A percentile compares a stretch with the other conserved stretches of the same genome.
phyloP scores from a whole-genome alignment of 1,139 yeast species.

The Yamadazyma diospyri region DNA sequence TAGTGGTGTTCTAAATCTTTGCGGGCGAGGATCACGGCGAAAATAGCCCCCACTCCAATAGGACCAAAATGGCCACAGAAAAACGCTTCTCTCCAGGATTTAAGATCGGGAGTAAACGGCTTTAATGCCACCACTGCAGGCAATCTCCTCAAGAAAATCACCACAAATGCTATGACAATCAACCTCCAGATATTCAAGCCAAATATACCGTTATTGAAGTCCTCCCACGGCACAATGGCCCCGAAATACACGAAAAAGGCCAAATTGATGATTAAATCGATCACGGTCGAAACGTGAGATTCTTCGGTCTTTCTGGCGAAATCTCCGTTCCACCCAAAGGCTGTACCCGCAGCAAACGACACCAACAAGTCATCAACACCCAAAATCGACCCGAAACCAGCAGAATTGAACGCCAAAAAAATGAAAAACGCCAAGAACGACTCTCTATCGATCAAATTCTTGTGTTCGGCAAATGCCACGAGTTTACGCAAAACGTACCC shows the following conservation, averaged over 20 bases:
- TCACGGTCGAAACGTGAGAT: constrained; percentile 88
- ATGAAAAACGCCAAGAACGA: constrained; percentile 90
- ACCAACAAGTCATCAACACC: constrained; percentile 93
- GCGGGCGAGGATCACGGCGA: constrained; percentile 82
- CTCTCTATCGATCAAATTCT: constrained; percentile 82
- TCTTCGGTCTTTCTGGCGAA: constrained; percentile 86
- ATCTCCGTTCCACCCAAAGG: constrained; percentile 97
- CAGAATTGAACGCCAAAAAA: constrained; percentile 80
- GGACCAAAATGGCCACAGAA: constrained; percentile 99
- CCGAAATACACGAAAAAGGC: constrained; percentile 93
- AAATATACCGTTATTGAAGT: constrained; percentile 60
- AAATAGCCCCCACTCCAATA: constrained; percentile 95
- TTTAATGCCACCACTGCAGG: constrained; percentile 82
- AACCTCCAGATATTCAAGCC: constrained; percentile 86
- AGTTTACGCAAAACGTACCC: constrained; percentile 76
- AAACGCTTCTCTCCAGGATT: constrained; percentile 92
- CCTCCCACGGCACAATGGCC: constrained; percentile 90
- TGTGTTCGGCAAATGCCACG: constrained; percentile 74
- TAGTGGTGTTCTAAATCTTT: constrained; percentile 64
- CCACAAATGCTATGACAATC: constrained; percentile 74
- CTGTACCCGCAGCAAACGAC: constrained; percentile 93
- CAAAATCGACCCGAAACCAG: constrained; percentile 88
- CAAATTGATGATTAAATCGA: constrained; percentile 78
- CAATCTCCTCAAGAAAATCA: constrained; percentile 77
- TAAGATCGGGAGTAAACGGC: constrained; percentile 85